Conservation (phyloP, 176 grass and related monocot genomes). For the Ensete glaucum region DNA sequence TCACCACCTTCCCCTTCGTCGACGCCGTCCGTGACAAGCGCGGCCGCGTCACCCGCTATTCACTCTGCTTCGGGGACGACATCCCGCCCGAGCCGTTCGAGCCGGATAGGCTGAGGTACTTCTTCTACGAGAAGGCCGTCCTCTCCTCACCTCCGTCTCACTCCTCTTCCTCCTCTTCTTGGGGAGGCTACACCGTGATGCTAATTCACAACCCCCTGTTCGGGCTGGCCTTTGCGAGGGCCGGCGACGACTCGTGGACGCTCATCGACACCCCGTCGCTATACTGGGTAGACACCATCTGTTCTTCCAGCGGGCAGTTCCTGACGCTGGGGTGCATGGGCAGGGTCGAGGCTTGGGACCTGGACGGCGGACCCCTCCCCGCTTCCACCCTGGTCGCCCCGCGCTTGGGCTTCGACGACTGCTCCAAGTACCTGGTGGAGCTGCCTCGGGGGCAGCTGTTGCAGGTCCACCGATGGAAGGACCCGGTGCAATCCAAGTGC, state of each 20-base stretch:
- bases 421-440: conserved; percentile 53
- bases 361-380: neutral
- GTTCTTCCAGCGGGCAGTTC: neutral
- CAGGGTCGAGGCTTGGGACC: conserved; percentile 30
- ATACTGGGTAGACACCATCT: conserved; percentile 38
- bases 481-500: conserved; percentile 13
- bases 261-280: conserved; percentile 26
- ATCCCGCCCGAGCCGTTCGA: conserved; percentile 20
- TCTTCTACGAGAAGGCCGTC: conserved; percentile 48
- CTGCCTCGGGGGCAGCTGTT: conserved; percentile 32
- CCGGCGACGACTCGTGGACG: conserved; percentile 28
- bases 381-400: conserved; percentile 10
- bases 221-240: conserved; percentile 27
- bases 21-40: neutral
- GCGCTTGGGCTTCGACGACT: conserved; percentile 17
- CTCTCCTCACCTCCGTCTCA: conserved; percentile 15
- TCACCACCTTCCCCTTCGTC: conserved; percentile 32
- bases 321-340: conserved; percentile 31
- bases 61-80: neutral
- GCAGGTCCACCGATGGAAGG: conserved; percentile 30
- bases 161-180: neutral
- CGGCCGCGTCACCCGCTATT: conserved; percentile 23
- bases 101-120: conserved; percentile 31
- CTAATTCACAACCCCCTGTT: conserved; percentile 45
- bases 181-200: conserved; percentile 30